phyloP scores from a whole-genome alignment of 2,329 filamentous ascomycete genomes.

The Arachnomyces sp. region DNA sequence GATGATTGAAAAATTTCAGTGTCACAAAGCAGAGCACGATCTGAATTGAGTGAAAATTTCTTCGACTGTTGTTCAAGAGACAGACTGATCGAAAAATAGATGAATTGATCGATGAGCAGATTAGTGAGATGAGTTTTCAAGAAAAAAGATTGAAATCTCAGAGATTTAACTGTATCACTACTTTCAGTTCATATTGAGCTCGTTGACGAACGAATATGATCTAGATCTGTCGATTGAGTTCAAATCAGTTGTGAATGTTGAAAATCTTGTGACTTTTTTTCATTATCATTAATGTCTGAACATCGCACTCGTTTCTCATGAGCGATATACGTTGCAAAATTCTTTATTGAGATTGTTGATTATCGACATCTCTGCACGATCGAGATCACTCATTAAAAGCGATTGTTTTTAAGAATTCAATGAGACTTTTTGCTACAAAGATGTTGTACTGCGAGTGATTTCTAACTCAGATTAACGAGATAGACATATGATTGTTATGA shows the following conservation, averaged over 20 bases:
- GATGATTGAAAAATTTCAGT: too few species aligned
- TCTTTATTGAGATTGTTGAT: slow-evolving; percentile 4
- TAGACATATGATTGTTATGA: slow-evolving; percentile 2
- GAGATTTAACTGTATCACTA: not conserved
- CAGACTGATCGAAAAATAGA: slow-evolving; percentile 6
- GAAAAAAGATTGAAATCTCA: not conserved
- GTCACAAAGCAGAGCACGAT: too few species aligned
- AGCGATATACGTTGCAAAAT: slow-evolving; percentile 4
- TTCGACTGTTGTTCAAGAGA: slow-evolving; percentile 6
- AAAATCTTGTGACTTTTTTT: slow-evolving; percentile 1
- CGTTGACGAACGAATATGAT: slow-evolving; percentile 4
- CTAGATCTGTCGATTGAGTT: slow-evolving; percentile 1
- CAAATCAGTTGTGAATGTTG: slow-evolving; percentile 1
- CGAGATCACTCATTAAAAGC: slow-evolving; percentile 2
- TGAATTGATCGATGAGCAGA: slow-evolving; percentile 7
- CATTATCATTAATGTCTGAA: slow-evolving; percentile 3
- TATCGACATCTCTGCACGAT: not conserved
- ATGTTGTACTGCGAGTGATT: slow-evolving; percentile 3
- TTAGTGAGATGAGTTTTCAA: not conserved
- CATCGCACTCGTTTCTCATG: slow-evolving; percentile 1
- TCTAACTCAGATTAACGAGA: slow-evolving; percentile 2
- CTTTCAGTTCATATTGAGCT: slow-evolving; percentile 2
- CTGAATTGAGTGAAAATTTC: too few species aligned
- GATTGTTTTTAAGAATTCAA: slow-evolving; percentile 3
- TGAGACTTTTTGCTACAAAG: slow-evolving; percentile 3